A percentile compares a stretch with the other conserved stretches of the same genome.
Evolutionary conservation across 306 rosid species (phyloP).

Genomic region (Hippophae gyantsensis): DNA sequence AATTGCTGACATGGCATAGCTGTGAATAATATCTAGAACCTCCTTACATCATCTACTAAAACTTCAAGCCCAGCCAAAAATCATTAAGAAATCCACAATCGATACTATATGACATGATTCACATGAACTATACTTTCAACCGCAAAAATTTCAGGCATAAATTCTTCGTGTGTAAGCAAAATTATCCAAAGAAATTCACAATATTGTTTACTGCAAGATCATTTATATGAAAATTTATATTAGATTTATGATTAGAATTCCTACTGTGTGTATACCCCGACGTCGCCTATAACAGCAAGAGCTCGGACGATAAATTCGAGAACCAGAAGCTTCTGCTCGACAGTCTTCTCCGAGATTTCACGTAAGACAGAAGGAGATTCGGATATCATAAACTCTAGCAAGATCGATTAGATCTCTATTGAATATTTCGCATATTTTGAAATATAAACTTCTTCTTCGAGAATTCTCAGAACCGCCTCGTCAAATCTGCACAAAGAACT

Average conservation of each 20-base stretch:
- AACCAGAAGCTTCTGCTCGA: constrained; percentile 52
- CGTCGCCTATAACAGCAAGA: constrained; percentile 62
- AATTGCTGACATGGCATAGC: too few relatives aligned
- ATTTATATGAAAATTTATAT: too few relatives aligned
- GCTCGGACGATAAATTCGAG: constrained; percentile 65
- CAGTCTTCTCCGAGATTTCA: constrained; percentile 35
- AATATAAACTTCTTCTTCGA: constrained; percentile 37
- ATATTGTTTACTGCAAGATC: too few relatives aligned
- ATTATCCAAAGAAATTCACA: neutral
- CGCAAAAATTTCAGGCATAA: too few relatives aligned
- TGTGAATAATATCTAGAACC: too few relatives aligned
- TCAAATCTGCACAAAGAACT: constrained; percentile 30
- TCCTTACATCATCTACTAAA: too few relatives aligned
- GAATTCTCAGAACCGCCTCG: constrained; percentile 38
- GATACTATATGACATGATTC: too few relatives aligned
- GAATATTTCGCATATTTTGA: constrained; percentile 44
- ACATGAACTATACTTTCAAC: neutral
- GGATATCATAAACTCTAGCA: constrained; percentile 41
- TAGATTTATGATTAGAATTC: neutral
- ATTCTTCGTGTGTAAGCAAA: too few relatives aligned
- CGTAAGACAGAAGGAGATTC: constrained; percentile 39
- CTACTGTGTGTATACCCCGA: constrained; percentile 30
- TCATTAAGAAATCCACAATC: neutral
- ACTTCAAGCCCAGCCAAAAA: neutral
- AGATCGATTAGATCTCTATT: constrained; percentile 33